phyloP scores from a whole-genome alignment of 306 rosid species.

The Vicia sativa region DNA sequence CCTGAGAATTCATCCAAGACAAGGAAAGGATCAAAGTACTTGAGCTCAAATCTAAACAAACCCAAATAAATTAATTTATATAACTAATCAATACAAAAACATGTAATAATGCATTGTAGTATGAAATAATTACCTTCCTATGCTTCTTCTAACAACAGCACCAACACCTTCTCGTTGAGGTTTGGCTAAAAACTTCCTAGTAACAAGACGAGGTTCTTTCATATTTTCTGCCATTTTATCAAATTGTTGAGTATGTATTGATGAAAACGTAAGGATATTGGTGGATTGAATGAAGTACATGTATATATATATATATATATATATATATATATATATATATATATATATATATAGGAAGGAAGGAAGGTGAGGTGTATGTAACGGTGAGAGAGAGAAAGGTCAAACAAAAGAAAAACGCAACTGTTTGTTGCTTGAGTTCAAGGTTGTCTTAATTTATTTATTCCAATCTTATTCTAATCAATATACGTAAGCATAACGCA shows the following conservation, averaged over 20 bases:
- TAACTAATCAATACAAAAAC: constrained; percentile 35
- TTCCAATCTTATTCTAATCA: constrained; percentile 4
- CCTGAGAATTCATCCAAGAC: constrained; percentile 95
- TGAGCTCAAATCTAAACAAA: constrained; percentile 81
- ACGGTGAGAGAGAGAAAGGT: constrained; percentile 38
- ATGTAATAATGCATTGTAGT: not conserved
- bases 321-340: too few relatives aligned
- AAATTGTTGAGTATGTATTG: not conserved
- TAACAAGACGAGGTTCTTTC: constrained; percentile 65
- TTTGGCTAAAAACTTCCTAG: constrained; percentile 81
- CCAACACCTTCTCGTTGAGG: constrained; percentile 94
- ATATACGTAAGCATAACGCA: constrained; percentile 77
- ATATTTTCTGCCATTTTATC: constrained; percentile 52
- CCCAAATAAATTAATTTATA: too few relatives aligned
- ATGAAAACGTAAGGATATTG: constrained; percentile 36
- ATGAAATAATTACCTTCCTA: constrained; percentile 62
- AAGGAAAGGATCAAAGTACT: constrained; percentile 93
- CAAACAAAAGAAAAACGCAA: constrained; percentile 45
- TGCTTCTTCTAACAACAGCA: constrained; percentile 96
- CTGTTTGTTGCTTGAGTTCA: constrained; percentile 46
- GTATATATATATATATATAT: too few relatives aligned
- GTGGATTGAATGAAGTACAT: too few relatives aligned
- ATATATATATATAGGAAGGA: too few relatives aligned
- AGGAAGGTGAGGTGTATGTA: not conserved
- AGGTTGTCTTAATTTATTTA: constrained; percentile 32